Evolutionary conservation across 768 basidiomycete genomes (phyloP), one percentile per base, ranked within the genome.

Genomic region (Tephrocybe rancida): DNA sequence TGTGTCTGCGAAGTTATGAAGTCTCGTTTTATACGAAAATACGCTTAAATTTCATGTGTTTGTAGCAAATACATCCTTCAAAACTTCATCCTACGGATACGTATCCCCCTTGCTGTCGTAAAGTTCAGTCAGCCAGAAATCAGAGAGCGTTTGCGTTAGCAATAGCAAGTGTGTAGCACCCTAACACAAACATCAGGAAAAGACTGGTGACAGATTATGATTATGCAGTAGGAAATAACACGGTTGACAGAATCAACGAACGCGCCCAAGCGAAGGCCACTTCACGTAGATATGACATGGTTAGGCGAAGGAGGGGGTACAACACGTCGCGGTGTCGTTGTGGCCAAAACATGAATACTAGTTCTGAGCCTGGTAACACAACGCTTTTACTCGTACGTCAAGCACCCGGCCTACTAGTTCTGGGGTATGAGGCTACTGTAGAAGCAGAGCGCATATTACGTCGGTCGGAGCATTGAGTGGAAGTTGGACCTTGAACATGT

Each of bases 271-370:
- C 65, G 22, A 88, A 67, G 1, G 75, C 73, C 14, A 78, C 75
- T 50, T 83, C 81, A 19, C 79, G 78, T 53, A 88, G 67, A 59
- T 90, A 90, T 30, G 81, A 76, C 9, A 87, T 71, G 21, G 86
- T 64, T 18, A 81, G 73, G 6, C 72, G 68, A 1, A 86, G 81
- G 21, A 87, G 63, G 6, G 81, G 76, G 63, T 80, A 86, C 11
- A 87, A 66, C 89, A 91, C 7, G 75, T 77, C 41, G 83, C 73
- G 14, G 90, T 67, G 4, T 81, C 80, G 24, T 76, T 66, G 66
- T 91, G 89, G 21, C 89, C 89, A 55, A 89, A 87, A 52, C 89
- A 88, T 57, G 62, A 58, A 61, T 88, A 91, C 41, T 79, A 63
- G 0, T 73, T 69, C 50, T 89, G 79, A 54, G 77, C 69, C 30